phyloP scores from a whole-genome alignment of 2,329 filamentous ascomycete genomes.

The Epichloe amarillans region DNA sequence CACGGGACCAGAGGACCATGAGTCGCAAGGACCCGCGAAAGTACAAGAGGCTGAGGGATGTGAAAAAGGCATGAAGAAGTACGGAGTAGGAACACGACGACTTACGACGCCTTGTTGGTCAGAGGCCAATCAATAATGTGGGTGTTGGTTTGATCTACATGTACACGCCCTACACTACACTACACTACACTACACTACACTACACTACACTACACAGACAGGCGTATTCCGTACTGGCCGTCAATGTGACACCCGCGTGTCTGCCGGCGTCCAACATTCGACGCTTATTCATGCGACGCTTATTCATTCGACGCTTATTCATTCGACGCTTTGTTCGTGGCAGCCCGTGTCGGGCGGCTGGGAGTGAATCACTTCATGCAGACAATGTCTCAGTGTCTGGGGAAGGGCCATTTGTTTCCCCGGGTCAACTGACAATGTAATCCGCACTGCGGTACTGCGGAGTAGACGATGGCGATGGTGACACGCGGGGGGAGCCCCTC shows the following conservation, averaged over 20 bases:
- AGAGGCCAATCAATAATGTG: no score
- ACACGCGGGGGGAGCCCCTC: background rate
- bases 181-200: no score
- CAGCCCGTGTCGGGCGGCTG: background rate
- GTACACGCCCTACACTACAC: no score
- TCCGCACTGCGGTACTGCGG: no score
- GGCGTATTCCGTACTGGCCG: background rate
- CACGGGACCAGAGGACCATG: slow-evolving; percentile 58
- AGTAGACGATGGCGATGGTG: no score
- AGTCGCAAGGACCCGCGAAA: slow-evolving; percentile 65
- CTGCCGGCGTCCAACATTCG: background rate
- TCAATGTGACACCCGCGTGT: background rate
- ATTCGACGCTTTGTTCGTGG: background rate
- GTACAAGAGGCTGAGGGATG: slow-evolving; percentile 43
- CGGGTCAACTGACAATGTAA: background rate
- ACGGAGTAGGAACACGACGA: no score
- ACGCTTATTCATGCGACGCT: background rate
- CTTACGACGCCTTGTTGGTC: no score
- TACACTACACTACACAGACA: no score
- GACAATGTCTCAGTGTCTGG: background rate
- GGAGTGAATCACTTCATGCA: background rate
- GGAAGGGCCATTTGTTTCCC: background rate
- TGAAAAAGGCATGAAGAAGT: background rate
- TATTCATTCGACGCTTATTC: background rate
- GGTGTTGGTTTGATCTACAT: no score